Base-by-base conservation (phyloP, 2,329 filamentous ascomycete species). In the Bipolaris bicolor region DNA sequence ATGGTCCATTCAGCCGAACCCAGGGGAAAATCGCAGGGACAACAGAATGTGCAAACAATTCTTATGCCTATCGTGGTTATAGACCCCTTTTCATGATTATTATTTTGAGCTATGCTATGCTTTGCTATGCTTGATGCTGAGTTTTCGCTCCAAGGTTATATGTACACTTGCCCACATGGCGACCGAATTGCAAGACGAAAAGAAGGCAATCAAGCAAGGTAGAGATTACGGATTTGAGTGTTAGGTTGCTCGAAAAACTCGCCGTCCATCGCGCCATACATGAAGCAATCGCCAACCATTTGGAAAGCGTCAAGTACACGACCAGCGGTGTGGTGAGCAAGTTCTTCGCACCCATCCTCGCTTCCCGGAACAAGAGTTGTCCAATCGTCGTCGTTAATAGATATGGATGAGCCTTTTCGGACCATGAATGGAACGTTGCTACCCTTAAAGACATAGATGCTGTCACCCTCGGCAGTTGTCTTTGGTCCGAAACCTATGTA, bases 401-500 rank as follows among this genome's bases (percentile, higher is more conserved):
- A 29, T 18, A 49, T 37, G 15, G 31, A 9, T 48, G 7, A 26
- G 24, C 26, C 44, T 29, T 26, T 31, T 9, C 63, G 55, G 10
- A 66, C 33, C 10, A 69, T 22, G 24, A 69, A 65, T 4, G 65
- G 67, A 15, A 65, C 59, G 4, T 48, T 58, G 34, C 64, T 64
- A 5, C 57, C 55, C 20, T 60, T 51, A 7, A 68, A 49, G 1
- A 63, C 54, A 33, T 55, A 63, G 11, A 68, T 29, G 7, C 36
- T 29, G 26, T 68, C 65, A 5, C 62, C 65, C n/a, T 40, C 54
- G 9, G 34, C 15, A 6, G 62, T 58, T 1, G 53, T 56, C 15
- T 43, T 57, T 9, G 65, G 66, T 7, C 62, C 66, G 9, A 69
- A 53, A 4, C 66, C 66, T 46, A 69, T 65, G 16, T 57, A 65